Percentiles rank a stretch among this genome's conserved stretches.
Evolutionary conservation across 2,329 filamentous ascomycete species (phyloP).

Genomic region (Aspergillus flavus): DNA sequence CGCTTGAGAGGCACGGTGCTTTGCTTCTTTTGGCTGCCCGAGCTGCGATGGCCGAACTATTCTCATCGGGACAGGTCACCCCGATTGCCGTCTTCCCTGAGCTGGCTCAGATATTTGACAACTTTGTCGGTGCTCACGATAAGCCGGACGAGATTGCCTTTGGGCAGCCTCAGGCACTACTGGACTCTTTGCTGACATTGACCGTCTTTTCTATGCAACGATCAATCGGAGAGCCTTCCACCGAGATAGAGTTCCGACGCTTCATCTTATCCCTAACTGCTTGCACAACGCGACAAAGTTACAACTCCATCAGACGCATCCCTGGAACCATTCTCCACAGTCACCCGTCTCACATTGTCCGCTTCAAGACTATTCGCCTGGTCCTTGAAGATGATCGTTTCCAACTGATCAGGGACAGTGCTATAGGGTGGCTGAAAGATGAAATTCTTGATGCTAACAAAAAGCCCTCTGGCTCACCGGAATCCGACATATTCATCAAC

Average conservation of each 20-base stretch:
- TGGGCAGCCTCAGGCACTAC: slow-evolving; percentile 54
- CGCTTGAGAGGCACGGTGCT: slow-evolving; percentile 58
- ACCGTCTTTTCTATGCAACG: slow-evolving; percentile 53
- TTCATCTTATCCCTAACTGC: slow-evolving; percentile 53
- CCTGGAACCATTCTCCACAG: slow-evolving; percentile 49
- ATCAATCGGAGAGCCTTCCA: slow-evolving; percentile 47
- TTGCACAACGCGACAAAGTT: slow-evolving; percentile 40
- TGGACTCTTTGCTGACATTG: slow-evolving; percentile 58
- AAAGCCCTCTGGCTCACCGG: slow-evolving; percentile 13
- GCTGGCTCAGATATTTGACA: slow-evolving; percentile 53
- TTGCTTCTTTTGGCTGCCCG: slow-evolving; percentile 58
- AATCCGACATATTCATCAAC: slow-evolving; percentile 36
- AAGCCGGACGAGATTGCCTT: slow-evolving; percentile 41
- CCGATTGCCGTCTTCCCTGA: slow-evolving; percentile 56
- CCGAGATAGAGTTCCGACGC: slow-evolving; percentile 55
- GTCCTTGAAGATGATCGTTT: slow-evolving; percentile 58
- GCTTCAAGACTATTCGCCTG: slow-evolving; percentile 57
- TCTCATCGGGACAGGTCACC: slow-evolving; percentile 43
- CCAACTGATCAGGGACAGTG: slow-evolving; percentile 58
- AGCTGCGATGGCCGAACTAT: slow-evolving; percentile 53
- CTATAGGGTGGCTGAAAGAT: slow-evolving; percentile 63
- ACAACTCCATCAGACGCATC: slow-evolving; percentile 41
- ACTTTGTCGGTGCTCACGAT: slow-evolving; percentile 52
- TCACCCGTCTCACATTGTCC: slow-evolving; percentile 54
- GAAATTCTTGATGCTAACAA: slow-evolving; percentile 56